Evolutionary conservation across 768 basidiomycete species (phyloP).

Genomic region (Mrakia gelida): DNA sequence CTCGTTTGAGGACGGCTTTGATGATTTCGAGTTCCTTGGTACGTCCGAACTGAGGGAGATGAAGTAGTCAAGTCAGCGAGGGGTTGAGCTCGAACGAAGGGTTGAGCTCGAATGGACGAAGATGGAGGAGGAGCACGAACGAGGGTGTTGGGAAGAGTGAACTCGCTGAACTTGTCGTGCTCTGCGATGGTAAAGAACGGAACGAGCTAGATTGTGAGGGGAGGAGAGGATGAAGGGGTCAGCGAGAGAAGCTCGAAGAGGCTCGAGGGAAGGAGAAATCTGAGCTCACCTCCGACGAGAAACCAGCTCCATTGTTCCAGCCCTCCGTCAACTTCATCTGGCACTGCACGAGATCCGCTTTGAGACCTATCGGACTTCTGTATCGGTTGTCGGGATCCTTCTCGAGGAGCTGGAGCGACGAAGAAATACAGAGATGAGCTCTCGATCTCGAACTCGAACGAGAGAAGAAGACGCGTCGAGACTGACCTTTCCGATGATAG

Average conservation of each 20-base stretch:
- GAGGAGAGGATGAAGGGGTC: constrained; percentile 49
- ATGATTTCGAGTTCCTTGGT: constrained; percentile 67
- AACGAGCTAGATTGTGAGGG: constrained; percentile 53
- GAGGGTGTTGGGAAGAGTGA: constrained; percentile 57
- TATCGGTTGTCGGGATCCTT: constrained; percentile 67
- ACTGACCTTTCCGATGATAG: constrained; percentile 49
- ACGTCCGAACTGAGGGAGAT: constrained; percentile 49
- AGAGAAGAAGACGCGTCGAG: too few species aligned
- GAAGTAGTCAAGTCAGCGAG: neutral
- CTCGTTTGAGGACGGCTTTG: constrained; percentile 59
- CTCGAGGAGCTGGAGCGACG: constrained; percentile 57
- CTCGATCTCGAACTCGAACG: too few species aligned
- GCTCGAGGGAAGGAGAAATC: neutral
- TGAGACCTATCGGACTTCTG: constrained; percentile 66
- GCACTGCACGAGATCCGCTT: constrained; percentile 63
- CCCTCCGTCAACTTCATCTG: constrained; percentile 55
- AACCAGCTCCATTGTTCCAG: neutral
- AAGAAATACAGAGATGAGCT: too few species aligned
- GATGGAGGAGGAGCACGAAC: neutral
- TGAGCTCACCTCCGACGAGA: neutral
- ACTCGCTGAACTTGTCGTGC: constrained; percentile 63
- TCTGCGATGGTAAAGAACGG: constrained; percentile 62
- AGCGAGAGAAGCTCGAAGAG: neutral
- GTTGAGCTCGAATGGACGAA: neutral
- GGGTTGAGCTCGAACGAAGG: neutral